A percentile compares a stretch with the other conserved stretches of the same genome.
Conservation (phyloP, 202 grass and related monocot species). For the Zizania palustris region DNA sequence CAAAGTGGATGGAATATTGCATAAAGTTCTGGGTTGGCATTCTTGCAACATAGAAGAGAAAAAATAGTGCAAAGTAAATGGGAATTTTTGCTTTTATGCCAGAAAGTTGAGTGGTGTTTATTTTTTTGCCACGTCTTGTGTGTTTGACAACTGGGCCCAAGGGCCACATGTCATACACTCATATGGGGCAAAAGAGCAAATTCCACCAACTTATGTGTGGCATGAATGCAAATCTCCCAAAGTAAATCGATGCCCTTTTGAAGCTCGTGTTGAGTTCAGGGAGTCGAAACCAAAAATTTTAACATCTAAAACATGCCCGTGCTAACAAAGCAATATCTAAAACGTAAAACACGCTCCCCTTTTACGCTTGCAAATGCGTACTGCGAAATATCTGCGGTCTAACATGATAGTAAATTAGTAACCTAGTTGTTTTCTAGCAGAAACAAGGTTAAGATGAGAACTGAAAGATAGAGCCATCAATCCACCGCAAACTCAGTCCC, state of each 20-base stretch:
- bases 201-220: no score
- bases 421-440: background rate
- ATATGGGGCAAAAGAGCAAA: no score
- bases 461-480: background rate
- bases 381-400: background rate
- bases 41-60: background rate
- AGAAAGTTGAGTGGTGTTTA: no score
- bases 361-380: background rate
- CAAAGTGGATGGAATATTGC: background rate
- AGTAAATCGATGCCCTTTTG: background rate
- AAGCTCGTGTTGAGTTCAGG: background rate
- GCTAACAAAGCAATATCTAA: no score
- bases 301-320: background rate
- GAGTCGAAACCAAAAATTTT: background rate
- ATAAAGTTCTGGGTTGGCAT: background rate
- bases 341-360: no score
- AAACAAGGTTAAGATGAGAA: background rate
- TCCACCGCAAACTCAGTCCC: background rate
- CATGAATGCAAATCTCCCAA: no score
- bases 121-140: no score
- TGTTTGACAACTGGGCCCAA: no score
- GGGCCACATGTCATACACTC: no score
- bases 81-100: no score
- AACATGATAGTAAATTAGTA: background rate
- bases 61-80: background rate